phyloP scores from a whole-genome alignment of 2,329 filamentous ascomycete species.

The Paracorniculantispora psalliotae region DNA sequence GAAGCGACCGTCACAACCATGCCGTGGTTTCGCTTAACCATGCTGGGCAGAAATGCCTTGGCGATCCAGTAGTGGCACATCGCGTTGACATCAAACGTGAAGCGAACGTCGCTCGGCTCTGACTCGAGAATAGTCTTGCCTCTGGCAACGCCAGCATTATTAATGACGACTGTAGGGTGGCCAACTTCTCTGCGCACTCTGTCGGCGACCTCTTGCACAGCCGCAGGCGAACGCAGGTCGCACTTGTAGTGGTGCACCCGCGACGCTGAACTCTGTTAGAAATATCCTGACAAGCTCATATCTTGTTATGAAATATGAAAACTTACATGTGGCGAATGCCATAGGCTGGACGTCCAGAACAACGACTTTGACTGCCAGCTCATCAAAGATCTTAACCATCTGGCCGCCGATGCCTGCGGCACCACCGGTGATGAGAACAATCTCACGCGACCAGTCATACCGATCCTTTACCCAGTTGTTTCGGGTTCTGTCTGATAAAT shows the following conservation, averaged over 20 bases:
- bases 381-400: conserved; percentile 61
- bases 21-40: conserved; percentile 61
- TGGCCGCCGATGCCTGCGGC: conserved; percentile 67
- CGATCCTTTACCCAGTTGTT: conserved; percentile 34
- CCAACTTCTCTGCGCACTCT: conserved; percentile 53
- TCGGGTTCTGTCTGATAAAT: conserved; percentile 28
- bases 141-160: conserved; percentile 63
- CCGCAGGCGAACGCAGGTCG: conserved; percentile 58
- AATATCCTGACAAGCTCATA: background rate
- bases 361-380: conserved; percentile 60
- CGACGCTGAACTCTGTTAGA: conserved; percentile 25
- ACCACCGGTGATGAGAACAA: conserved; percentile 71
- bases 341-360: conserved; percentile 65
- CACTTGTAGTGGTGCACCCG: conserved; percentile 65
- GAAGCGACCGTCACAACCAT: conserved; percentile 68
- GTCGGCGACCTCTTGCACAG: conserved; percentile 47
- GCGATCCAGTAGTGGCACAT: conserved; percentile 63
- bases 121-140: conserved; percentile 57
- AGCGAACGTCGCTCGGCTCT: conserved; percentile 53
- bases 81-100: conserved; percentile 68
- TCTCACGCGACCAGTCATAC: conserved; percentile 64
- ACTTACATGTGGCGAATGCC: conserved; percentile 46
- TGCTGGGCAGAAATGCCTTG: conserved; percentile 62
- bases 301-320: background rate
- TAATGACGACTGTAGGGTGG: conserved; percentile 64